A percentile compares a stretch with the other conserved stretches of the same genome.
Evolutionary conservation across 208 protist genomes (phyloP).

Genomic region (Endotrypanum monterogeii): DNA sequence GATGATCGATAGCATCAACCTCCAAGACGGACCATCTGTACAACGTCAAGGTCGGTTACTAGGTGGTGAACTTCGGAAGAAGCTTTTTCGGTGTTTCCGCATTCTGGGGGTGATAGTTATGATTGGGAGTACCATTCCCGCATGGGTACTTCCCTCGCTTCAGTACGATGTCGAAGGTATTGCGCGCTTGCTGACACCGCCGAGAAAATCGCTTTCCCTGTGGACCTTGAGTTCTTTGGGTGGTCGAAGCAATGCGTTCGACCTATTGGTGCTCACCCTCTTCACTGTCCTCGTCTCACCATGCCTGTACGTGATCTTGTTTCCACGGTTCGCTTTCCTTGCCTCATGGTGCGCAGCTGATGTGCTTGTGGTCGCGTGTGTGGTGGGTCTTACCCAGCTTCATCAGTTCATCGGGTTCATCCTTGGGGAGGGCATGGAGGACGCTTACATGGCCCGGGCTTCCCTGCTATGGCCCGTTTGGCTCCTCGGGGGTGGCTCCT

Average conservation of each 20-base stretch:
- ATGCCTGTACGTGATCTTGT: constrained; percentile 34
- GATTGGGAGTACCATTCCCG: constrained; percentile 32
- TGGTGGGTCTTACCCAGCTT: constrained; percentile 90
- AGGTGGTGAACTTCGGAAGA: not conserved
- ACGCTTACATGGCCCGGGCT: constrained; percentile 52
- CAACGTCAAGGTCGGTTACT: not conserved
- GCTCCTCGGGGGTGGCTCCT: constrained; percentile 31
- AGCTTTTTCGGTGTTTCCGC: too few species aligned
- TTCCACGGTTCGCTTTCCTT: constrained; percentile 32
- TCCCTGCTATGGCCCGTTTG: constrained; percentile 60
- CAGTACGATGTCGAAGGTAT: constrained; percentile 34
- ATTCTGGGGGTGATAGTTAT: constrained; percentile 6
- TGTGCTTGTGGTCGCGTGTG: constrained; percentile 86
- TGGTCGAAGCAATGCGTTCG: not conserved
- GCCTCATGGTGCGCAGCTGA: constrained; percentile 93
- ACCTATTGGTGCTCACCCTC: constrained; percentile 25
- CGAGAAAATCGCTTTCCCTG: constrained; percentile 22
- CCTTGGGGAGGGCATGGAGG: constrained; percentile 56
- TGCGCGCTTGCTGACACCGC: constrained; percentile 31
- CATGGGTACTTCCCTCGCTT: constrained; percentile 41
- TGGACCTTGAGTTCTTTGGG: constrained; percentile 26
- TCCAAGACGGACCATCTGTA: not conserved
- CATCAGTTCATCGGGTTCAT: constrained; percentile 92
- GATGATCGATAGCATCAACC: not conserved
- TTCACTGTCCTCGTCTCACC: constrained; percentile 53